Conservation (phyloP, 768 basidiomycete species). For the Podaxis carcinomalis region DNA sequence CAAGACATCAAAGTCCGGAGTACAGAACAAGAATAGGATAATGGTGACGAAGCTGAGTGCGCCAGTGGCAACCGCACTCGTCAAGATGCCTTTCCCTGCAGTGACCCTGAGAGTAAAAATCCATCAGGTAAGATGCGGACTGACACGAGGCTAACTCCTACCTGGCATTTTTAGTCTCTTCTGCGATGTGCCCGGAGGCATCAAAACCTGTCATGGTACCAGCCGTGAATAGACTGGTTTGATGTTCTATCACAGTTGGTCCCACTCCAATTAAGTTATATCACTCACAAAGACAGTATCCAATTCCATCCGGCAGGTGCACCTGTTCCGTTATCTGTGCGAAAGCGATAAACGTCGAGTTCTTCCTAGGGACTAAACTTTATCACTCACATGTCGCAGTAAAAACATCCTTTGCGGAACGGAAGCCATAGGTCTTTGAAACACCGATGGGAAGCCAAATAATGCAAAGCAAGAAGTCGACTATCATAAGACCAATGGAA, state of each 20-base stretch:
- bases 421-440: slow-evolving; percentile 84
- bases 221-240: slow-evolving; percentile 71
- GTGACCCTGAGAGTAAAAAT: slow-evolving; percentile 44
- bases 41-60: slow-evolving; percentile 74
- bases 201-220: slow-evolving; percentile 91
- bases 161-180: slow-evolving; percentile 84
- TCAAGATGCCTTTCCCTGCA: slow-evolving; percentile 80
- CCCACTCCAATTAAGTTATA: not conserved
- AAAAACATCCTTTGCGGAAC: slow-evolving; percentile 79
- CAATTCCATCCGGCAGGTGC: slow-evolving; percentile 89
- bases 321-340: slow-evolving; percentile 81
- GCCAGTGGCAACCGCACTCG: slow-evolving; percentile 73
- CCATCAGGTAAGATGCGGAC: not conserved
- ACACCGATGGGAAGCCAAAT: slow-evolving; percentile 95
- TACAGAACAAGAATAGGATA: slow-evolving; percentile 82
- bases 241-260: slow-evolving; percentile 6
- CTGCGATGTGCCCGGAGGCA: slow-evolving; percentile 82
- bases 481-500: slow-evolving; percentile 67
- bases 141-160: slow-evolving; percentile 17
- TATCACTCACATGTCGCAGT: slow-evolving; percentile 65
- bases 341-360: slow-evolving; percentile 4
- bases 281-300: slow-evolving; percentile 73
- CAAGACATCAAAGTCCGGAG: slow-evolving; percentile 70
- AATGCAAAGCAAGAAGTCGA: slow-evolving; percentile 84
- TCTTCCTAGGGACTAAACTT: not conserved